phyloP scores from a whole-genome alignment of 129 eudicot species.

The Centella asiatica region DNA sequence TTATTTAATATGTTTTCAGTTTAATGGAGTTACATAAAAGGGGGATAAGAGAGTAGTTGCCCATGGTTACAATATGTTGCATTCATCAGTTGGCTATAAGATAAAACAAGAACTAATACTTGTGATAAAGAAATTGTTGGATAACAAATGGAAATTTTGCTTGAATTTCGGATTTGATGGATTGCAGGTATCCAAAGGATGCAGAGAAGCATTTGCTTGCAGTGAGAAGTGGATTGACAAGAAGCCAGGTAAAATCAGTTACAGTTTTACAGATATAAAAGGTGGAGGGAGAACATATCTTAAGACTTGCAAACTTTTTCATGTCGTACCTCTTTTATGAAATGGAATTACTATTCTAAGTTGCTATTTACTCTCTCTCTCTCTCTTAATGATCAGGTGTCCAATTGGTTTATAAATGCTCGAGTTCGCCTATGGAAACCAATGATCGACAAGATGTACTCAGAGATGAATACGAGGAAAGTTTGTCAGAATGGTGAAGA shows the following conservation, averaged over 20 bases:
- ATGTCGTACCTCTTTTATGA: not conserved
- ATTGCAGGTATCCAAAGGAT: constrained; percentile 87
- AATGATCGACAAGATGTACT: constrained; percentile 84
- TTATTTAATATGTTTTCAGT: too few species aligned
- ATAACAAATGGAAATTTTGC: not conserved
- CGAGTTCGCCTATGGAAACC: constrained; percentile 95
- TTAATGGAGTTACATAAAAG: too few species aligned
- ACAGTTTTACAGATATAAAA: too few species aligned
- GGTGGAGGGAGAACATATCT: too few species aligned
- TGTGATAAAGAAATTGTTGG: not conserved
- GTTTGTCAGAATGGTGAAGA: constrained; percentile 29
- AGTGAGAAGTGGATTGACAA: constrained; percentile 78
- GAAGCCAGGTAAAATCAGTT: constrained; percentile 64
- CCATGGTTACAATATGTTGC: not conserved
- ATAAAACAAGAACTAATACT: not conserved
- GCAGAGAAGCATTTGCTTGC: constrained; percentile 98
- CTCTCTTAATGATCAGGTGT: constrained; percentile 37
- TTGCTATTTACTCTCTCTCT: not conserved
- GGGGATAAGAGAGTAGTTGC: too few species aligned
- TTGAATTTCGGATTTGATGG: not conserved
- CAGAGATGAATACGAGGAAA: constrained; percentile 75
- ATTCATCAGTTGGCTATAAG: not conserved
- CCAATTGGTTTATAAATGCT: constrained; percentile 90
- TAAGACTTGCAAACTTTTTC: not conserved
- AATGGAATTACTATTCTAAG: not conserved